Conservation (phyloP, 345 rosid species). For the Heritiera fomes region DNA sequence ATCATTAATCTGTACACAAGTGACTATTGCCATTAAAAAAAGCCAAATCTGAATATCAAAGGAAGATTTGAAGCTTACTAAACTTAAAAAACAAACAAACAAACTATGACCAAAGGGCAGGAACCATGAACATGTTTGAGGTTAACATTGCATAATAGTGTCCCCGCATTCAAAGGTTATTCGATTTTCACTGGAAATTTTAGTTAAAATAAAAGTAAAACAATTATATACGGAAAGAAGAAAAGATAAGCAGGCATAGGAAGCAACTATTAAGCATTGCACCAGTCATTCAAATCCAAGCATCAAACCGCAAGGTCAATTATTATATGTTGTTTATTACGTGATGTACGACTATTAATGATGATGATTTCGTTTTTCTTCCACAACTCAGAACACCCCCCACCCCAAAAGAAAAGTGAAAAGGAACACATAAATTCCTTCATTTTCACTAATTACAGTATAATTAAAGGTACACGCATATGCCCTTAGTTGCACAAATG, state of each 20-base stretch:
- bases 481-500: not conserved
- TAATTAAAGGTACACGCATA: not conserved
- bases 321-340: not conserved
- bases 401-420: not conserved
- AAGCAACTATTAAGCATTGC: not conserved
- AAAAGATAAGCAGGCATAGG: not conserved
- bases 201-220: not conserved
- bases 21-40: not conserved
- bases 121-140: not conserved
- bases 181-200: not conserved
- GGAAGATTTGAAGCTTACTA: constrained; percentile 10
- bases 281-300: not conserved
- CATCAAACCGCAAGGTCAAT: not conserved
- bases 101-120: constrained; percentile 12
- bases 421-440: not conserved
- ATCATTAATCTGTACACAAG: constrained; percentile 28
- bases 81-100: too few relatives aligned
- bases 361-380: not conserved
- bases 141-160: too few relatives aligned
- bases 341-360: not conserved
- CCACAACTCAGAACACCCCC: not conserved
- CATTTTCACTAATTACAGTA: not conserved
- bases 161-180: not conserved
- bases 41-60: not conserved
- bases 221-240: not conserved